These are phyloP conservation scores for Aspergillus sp. DNA, from an alignment of 2,329 filamentous ascomycete species.

Conservation along the genomic window DNA sequence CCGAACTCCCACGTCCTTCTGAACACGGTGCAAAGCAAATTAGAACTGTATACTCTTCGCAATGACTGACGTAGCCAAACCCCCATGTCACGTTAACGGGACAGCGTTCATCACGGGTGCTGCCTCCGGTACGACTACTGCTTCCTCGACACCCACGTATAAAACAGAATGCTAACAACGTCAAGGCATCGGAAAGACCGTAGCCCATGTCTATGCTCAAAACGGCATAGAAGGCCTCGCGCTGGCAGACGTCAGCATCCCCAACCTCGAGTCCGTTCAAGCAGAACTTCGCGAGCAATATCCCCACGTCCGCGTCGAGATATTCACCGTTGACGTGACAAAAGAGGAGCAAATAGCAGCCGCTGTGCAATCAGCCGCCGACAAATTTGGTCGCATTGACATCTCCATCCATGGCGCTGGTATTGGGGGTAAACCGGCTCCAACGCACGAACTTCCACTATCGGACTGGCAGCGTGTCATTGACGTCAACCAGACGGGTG, in stretches of 20 bases:
- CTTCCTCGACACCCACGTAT: not conserved
- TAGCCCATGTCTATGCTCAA: conserved; percentile 49
- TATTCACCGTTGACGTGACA: conserved; percentile 49
- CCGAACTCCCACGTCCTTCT: too few species aligned
- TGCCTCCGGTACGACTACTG: conserved; percentile 22
- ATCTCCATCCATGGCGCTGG: conserved; percentile 59
- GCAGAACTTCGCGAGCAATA: conserved; percentile 34
- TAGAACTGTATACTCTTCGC: not conserved
- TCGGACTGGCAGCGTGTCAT: conserved; percentile 53
- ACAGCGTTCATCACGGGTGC: conserved; percentile 29
- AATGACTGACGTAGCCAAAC: not conserved
- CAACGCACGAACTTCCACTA: conserved; percentile 49
- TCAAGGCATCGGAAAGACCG: conserved; percentile 54
- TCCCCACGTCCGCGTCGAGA: conserved; percentile 43
- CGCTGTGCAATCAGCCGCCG: conserved; percentile 43
- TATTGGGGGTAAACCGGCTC: conserved; percentile 43
- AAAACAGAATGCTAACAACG: not conserved
- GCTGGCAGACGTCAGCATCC: conserved; percentile 51
- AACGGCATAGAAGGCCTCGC: conserved; percentile 50
- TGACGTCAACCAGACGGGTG: conserved; percentile 55
- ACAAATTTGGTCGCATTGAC: conserved; percentile 55
- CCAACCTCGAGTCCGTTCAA: conserved; percentile 33
- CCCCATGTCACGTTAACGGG: conserved; percentile 21
- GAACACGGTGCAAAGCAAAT: not conserved
- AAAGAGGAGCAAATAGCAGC: conserved; percentile 45